A percentile compares a stretch with the other conserved stretches of the same genome.
These are phyloP conservation scores for Leishmania aethiopica DNA, from an alignment of 208 protist genomes.

Conservation along the genomic window DNA sequence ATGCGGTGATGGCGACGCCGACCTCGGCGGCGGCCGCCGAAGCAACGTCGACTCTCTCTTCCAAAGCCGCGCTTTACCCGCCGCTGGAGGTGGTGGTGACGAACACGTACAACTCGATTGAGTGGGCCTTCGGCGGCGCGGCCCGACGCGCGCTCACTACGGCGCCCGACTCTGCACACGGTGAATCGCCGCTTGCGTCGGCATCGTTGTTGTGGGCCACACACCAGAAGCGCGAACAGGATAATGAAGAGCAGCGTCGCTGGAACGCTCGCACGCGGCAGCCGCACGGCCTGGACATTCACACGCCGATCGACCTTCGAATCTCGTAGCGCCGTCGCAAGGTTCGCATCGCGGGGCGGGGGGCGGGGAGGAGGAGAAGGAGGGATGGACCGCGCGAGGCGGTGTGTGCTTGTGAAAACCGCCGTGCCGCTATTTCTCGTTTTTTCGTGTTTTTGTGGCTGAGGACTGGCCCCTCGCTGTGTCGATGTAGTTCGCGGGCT, in stretches of 20 bases:
- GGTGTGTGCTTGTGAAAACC: neutral
- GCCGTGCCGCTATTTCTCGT: too few species aligned
- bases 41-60: neutral
- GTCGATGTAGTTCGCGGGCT: too few species aligned
- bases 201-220: conserved; percentile 15
- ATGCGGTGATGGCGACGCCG: neutral
- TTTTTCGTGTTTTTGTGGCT: neutral
- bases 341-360: neutral
- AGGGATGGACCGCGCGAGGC: neutral
- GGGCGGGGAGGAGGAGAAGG: neutral
- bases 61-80: neutral
- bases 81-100: conserved; percentile 30
- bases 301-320: conserved; percentile 11
- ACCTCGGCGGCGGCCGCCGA: neutral
- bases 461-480: neutral
- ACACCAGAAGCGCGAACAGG: conserved; percentile 13
- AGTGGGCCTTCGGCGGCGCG: conserved; percentile 30
- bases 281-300: conserved; percentile 16
- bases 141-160: conserved; percentile 14
- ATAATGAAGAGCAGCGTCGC: conserved; percentile 18
- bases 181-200: neutral
- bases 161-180: neutral
- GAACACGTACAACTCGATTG: conserved; percentile 26
- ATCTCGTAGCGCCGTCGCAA: neutral
- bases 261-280: conserved; percentile 21